These are phyloP conservation scores for Mortierella sp. DNA, from an alignment of 371 early-diverging fungal species.

Conservation along the genomic window DNA sequence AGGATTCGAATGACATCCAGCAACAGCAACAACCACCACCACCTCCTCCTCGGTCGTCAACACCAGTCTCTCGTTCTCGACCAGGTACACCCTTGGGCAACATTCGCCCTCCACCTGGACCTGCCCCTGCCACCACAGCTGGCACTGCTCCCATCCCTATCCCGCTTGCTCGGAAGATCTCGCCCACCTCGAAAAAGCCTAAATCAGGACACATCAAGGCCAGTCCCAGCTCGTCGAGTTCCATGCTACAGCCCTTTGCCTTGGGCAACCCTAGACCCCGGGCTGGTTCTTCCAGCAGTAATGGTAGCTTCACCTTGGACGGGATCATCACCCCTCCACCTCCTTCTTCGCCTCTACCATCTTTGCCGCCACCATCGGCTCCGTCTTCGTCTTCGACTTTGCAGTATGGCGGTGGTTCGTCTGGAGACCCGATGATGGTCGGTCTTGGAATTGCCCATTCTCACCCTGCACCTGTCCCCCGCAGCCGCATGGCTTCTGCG, in stretches of 20 bases:
- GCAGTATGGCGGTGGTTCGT: background rate
- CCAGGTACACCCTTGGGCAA: slow-evolving; percentile 32
- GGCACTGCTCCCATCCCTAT: background rate
- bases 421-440: background rate
- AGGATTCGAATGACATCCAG: background rate
- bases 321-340: slow-evolving; percentile 45
- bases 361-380: slow-evolving; percentile 32
- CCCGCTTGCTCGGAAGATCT: slow-evolving; percentile 15
- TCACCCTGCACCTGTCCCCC: background rate
- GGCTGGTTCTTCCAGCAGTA: slow-evolving; percentile 35
- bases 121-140: slow-evolving; percentile 29
- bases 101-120: slow-evolving; percentile 49
- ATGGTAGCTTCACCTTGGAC: slow-evolving; percentile 31
- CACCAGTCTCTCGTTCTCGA: slow-evolving; percentile 27
- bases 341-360: slow-evolving; percentile 43
- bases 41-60: slow-evolving; percentile 13
- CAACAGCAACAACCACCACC: background rate
- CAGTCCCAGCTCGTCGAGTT: slow-evolving; percentile 2
- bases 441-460: slow-evolving; percentile 20
- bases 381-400: background rate
- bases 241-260: slow-evolving; percentile 23
- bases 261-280: slow-evolving; percentile 29
- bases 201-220: background rate
- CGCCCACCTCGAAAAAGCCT: slow-evolving; percentile 29
- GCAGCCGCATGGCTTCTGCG: background rate